Evolutionary conservation across 305 asterid genomes (phyloP).

Genomic region (Rubia peregrina): DNA sequence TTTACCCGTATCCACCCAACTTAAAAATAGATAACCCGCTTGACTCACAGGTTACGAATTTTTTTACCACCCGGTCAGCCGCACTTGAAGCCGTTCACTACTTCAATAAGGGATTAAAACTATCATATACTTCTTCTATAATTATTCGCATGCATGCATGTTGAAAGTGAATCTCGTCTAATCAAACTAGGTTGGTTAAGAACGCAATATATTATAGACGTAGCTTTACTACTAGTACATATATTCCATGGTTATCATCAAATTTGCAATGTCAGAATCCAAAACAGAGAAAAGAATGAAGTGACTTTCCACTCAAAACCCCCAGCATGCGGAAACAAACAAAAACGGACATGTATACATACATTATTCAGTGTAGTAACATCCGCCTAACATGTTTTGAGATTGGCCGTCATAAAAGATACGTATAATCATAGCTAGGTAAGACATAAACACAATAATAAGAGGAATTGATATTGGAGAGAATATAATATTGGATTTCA

Average conservation of each 20-base stretch:
- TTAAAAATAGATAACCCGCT: too few relatives aligned
- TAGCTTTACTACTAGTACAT: background rate
- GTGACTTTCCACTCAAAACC: constrained; percentile 11
- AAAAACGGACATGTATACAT: too few relatives aligned
- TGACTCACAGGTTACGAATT: too few relatives aligned
- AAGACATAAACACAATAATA: background rate
- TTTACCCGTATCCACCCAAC: too few relatives aligned
- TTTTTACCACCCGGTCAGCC: too few relatives aligned
- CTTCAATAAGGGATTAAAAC: too few relatives aligned
- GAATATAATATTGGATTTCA: background rate
- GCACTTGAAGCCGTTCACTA: too few relatives aligned
- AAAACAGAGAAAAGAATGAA: constrained; percentile 10
- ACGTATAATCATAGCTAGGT: background rate
- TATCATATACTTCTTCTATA: too few relatives aligned
- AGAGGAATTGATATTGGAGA: background rate
- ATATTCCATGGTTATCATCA: background rate
- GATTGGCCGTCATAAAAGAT: background rate
- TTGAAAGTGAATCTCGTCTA: background rate
- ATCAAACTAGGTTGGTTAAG: constrained; percentile 7
- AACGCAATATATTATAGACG: background rate
- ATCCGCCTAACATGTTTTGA: background rate
- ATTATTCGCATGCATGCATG: background rate
- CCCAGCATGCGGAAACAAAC: background rate
- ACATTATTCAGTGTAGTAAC: background rate
- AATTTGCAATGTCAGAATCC: constrained; percentile 10